These are phyloP conservation scores for Termitomyces bulborhizus DNA, from an alignment of 768 basidiomycete genomes.

Conservation along the genomic window DNA sequence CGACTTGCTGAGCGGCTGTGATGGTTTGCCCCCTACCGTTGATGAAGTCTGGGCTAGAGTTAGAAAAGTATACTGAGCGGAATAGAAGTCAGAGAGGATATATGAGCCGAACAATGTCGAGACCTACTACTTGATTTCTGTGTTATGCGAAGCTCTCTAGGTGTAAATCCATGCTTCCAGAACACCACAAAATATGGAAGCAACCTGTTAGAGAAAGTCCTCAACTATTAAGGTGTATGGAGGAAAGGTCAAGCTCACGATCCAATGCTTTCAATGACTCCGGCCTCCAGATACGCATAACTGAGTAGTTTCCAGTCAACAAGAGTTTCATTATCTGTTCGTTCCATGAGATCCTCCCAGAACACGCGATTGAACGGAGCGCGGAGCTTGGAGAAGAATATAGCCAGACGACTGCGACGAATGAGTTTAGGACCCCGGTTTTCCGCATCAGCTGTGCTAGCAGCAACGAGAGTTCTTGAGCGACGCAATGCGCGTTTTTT, in stretches of 20 bases:
- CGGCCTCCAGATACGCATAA: slow-evolving; percentile 63
- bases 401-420: slow-evolving; percentile 36
- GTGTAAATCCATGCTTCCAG: slow-evolving; percentile 55
- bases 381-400: slow-evolving; percentile 31
- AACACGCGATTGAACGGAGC: slow-evolving; percentile 50
- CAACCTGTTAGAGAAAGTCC: slow-evolving; percentile 28
- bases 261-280: slow-evolving; percentile 52
- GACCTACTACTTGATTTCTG: slow-evolving; percentile 36
- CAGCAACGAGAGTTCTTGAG: slow-evolving; percentile 40
- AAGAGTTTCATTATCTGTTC: slow-evolving; percentile 48
- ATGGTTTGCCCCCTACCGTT: slow-evolving; percentile 46
- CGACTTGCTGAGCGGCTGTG: slow-evolving; percentile 41
- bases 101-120: neutral
- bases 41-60: slow-evolving; percentile 46
- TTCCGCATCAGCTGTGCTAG: slow-evolving; percentile 42
- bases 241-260: slow-evolving; percentile 30
- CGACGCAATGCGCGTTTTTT: slow-evolving; percentile 52
- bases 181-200: slow-evolving; percentile 64
- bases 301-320: slow-evolving; percentile 59
- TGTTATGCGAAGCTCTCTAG: slow-evolving; percentile 44
- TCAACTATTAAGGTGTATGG: neutral
- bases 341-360: slow-evolving; percentile 54
- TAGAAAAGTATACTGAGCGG: slow-evolving; percentile 37
- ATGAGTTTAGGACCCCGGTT: slow-evolving; percentile 28
- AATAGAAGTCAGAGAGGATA: neutral